Percentiles rank a stretch among this genome's conserved stretches.
phyloP scores from a whole-genome alignment of 1,139 yeast genomes.

The Groenewaldozyma sp. region DNA sequence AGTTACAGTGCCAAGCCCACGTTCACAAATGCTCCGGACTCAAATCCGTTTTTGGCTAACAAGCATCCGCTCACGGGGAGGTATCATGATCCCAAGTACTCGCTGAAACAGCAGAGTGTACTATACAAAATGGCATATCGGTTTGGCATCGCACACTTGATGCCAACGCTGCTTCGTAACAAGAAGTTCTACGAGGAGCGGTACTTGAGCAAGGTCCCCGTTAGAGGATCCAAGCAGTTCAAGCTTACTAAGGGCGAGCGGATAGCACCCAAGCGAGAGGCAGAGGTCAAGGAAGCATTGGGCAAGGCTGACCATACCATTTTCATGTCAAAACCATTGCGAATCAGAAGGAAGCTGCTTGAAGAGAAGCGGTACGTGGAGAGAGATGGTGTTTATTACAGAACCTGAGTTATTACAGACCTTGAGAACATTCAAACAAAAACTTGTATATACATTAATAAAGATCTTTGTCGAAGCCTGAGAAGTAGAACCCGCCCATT shows the following conservation, averaged over 20 bases:
- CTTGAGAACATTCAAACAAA: too few relatives aligned
- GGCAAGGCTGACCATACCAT: conserved; percentile 54
- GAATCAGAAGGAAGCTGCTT: neutral
- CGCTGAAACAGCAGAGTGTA: conserved; percentile 78
- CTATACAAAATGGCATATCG: conserved; percentile 74
- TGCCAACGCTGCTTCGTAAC: conserved; percentile 62
- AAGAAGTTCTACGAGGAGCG: conserved; percentile 76
- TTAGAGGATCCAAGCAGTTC: conserved; percentile 70
- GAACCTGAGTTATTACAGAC: neutral
- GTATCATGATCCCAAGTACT: conserved; percentile 71
- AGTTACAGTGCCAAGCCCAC: conserved; percentile 59
- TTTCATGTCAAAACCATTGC: conserved; percentile 1
- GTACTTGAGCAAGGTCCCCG: conserved; percentile 57
- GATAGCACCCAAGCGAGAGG: conserved; percentile 51
- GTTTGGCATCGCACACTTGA: conserved; percentile 67
- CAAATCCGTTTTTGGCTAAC: conserved; percentile 85
- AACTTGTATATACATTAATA: neutral
- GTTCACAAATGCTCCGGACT: conserved; percentile 52
- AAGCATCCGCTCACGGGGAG: conserved; percentile 72
- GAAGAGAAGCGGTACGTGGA: neutral
- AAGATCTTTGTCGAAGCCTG: conserved; percentile 20
- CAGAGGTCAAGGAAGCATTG: conserved; percentile 55
- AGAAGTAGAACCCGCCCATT: conserved; percentile 74
- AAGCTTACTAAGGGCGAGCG: conserved; percentile 80
- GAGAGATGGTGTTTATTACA: neutral